Base-by-base conservation (phyloP, 805 yeast genomes). In the Suhomyces xylopsoci region DNA sequence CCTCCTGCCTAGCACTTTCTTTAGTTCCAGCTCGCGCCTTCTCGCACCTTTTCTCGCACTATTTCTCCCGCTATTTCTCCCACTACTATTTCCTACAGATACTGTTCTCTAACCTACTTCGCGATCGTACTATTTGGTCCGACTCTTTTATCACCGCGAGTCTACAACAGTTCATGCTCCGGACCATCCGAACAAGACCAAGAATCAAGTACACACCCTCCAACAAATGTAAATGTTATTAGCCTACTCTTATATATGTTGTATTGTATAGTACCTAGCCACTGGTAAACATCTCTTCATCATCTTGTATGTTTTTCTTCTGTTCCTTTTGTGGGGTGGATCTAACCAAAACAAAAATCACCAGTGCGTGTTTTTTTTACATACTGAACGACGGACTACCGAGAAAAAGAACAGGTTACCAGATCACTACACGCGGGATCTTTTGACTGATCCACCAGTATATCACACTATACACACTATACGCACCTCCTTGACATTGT, bases 291-390 rank as follows among this genome's bases (percentile, higher is more conserved):
- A 26, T 8, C 12, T 26, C 28, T 26, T 26, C 28, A 7, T 6
- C 38, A 34, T 14, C 38, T 34, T 34, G 38, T 34, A n/a, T 15
- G 38, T 15, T 7, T n/a, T n/a, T 7, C 17, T 9, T 15, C 25
- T 22, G 17, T 36, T n/a, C 20, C 42, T 38, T 38, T 38, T 38
- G 42, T 38, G 42, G 42, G 42, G 42, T 38, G 42, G 42, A 38
- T 38, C 42, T 17, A 38, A 38, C n/a, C 42, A 38, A 38, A 38
- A 38, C 42, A 38, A 38, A 38, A 38, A 19, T 17, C 24, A 9
- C 42, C 42, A 38, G 42, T 38, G 42, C 42, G 42, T 38, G 42
- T 38, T 38, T 38, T 38, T 38, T 38, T 38, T 38, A 19, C n/a
- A 17, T 38, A 38, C 24, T 38, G 42, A 38, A 38, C 42, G 24